Percentiles rank a stretch among this genome's conserved stretches.
Conservation (phyloP, 169 alveolate genomes). For the Prorocentrum cordatum region DNA sequence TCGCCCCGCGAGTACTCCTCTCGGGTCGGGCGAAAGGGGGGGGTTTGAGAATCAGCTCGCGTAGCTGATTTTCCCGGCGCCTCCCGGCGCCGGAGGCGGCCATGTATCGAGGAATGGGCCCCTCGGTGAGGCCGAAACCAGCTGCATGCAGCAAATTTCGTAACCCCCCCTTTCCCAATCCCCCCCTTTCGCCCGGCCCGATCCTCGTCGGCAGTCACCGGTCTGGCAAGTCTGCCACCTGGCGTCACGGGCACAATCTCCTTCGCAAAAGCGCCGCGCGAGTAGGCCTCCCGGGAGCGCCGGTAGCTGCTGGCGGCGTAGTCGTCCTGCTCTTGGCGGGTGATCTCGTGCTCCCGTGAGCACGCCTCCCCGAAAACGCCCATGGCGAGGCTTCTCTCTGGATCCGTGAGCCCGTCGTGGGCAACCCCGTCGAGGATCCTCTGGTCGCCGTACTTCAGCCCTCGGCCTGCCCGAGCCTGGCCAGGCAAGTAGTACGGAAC, state of each 20-base stretch:
- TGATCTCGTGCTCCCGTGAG: slow-evolving; percentile 76
- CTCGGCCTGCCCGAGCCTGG: neutral
- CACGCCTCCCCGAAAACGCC: slow-evolving; percentile 80
- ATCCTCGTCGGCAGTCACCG: no score
- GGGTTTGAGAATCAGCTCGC: no score
- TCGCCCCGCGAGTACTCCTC: no score
- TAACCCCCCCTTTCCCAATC: no score
- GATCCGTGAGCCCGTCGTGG: neutral
- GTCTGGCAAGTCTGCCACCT: slow-evolving; percentile 73
- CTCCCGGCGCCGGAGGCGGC: no score
- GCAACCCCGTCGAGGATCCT: neutral
- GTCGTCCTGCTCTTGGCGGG: slow-evolving; percentile 84
- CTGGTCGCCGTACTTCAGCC: neutral
- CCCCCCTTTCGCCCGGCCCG: no score
- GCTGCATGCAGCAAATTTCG: no score
- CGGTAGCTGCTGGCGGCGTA: slow-evolving; percentile 80
- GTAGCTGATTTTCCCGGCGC: no score
- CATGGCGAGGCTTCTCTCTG: neutral
- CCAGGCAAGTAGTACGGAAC: slow-evolving; percentile 72
- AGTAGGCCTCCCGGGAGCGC: slow-evolving; percentile 79
- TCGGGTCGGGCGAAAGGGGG: no score
- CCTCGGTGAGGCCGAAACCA: no score
- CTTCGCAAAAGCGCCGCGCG: slow-evolving; percentile 74
- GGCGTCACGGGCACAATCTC: slow-evolving; percentile 77
- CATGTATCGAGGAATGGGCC: no score